Evolutionary conservation across 2,329 filamentous ascomycete genomes (phyloP).

Genomic region (Triangularia verruculosa): DNA sequence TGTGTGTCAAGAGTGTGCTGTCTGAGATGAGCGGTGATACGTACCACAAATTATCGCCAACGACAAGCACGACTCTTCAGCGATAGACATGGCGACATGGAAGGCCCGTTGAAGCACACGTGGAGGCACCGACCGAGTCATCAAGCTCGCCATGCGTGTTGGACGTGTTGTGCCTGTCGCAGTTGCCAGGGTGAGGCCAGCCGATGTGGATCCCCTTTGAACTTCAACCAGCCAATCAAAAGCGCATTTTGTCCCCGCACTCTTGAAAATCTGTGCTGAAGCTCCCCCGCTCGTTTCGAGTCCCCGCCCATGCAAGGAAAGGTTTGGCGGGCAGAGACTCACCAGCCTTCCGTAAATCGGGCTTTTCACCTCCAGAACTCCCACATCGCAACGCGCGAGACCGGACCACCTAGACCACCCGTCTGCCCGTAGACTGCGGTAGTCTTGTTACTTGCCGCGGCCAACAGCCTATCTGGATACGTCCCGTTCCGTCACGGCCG

Average conservation of each 20-base stretch:
- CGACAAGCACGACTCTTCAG: neutral
- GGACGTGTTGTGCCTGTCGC: neutral
- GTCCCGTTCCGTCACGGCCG: conserved; percentile 25
- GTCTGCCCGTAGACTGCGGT: neutral
- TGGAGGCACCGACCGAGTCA: neutral
- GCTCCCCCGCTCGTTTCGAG: conserved; percentile 15
- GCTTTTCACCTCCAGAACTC: conserved; percentile 29
- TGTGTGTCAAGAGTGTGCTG: neutral
- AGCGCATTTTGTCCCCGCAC: neutral
- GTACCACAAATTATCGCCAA: neutral
- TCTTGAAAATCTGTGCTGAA: conserved; percentile 13
- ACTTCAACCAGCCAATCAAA: neutral
- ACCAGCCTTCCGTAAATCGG: conserved; percentile 29
- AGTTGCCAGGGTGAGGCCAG: conserved; percentile 1
- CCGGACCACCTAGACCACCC: conserved; percentile 26
- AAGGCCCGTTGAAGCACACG: neutral
- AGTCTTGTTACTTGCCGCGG: conserved; percentile 23
- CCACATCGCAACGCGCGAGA: conserved; percentile 30
- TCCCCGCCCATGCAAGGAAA: conserved; percentile 19
- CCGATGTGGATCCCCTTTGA: neutral
- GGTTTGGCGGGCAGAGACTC: conserved; percentile 13
- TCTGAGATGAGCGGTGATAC: neutral
- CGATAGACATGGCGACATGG: neutral
- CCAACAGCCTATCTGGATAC: conserved; percentile 24
- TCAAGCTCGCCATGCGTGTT: neutral